Percentiles rank a stretch among this genome's conserved stretches.
These are phyloP conservation scores for Taphrina wiesneri DNA, from an alignment of 1,139 yeast genomes.

Conservation along the genomic window DNA sequence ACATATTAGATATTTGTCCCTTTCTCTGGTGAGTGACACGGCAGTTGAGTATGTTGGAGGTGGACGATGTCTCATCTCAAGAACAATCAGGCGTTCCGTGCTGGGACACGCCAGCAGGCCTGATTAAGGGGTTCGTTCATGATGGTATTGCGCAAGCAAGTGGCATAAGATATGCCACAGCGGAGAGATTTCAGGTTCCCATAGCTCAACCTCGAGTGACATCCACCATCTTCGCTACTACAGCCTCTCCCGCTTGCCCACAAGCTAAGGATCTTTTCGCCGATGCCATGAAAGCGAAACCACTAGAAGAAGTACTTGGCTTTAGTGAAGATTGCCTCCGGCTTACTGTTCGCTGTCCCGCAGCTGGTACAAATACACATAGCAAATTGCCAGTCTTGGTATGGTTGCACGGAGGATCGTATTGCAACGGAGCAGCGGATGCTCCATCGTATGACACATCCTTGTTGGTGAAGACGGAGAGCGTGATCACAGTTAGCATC, in stretches of 20 bases:
- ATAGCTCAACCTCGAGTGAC: neutral
- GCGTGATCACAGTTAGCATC: neutral
- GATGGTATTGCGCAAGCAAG: slow-evolving; percentile 3
- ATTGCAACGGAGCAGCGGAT: neutral
- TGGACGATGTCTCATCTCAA: neutral
- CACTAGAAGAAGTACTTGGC: neutral
- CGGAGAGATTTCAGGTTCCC: neutral
- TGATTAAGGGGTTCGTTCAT: neutral
- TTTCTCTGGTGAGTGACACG: neutral
- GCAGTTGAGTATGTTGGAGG: neutral
- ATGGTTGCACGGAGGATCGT: slow-evolving; percentile 3
- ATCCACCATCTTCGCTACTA: neutral
- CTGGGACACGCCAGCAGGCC: neutral
- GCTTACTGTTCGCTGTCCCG: neutral
- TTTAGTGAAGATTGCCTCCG: slow-evolving; percentile 5
- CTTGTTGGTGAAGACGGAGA: neutral
- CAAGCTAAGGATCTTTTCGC: neutral
- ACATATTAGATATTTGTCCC: no score
- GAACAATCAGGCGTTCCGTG: neutral
- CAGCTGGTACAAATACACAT: neutral
- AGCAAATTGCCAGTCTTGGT: neutral
- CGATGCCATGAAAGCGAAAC: neutral
- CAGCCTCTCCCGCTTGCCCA: neutral
- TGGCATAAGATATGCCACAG: neutral
- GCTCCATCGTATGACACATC: neutral